Conservation (phyloP, 2,329 filamentous ascomycete genomes). For the Dothiorella sarmentorum region DNA sequence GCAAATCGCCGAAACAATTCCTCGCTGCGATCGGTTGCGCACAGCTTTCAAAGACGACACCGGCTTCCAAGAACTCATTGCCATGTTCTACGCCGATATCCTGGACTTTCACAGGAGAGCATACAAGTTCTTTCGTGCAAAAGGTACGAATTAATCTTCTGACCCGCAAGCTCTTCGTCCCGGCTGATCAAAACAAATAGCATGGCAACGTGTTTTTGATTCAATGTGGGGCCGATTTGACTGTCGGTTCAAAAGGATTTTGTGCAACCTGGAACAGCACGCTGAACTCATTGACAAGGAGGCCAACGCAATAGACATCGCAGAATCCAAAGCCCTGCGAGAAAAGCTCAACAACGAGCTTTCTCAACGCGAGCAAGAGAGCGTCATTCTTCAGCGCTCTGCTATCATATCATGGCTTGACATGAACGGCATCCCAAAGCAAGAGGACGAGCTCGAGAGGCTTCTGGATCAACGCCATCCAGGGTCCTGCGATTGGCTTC, state of each 20-base stretch:
- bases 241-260: not conserved
- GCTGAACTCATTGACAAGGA: not conserved
- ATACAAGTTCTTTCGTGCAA: constrained; percentile 43
- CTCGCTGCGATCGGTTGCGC: not conserved
- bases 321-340: not conserved
- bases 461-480: constrained; percentile 16
- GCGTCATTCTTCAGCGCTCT: not conserved
- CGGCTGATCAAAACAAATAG: not conserved
- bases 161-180: too few relatives aligned
- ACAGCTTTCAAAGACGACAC: not conserved
- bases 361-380: not conserved
- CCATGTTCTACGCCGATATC: constrained; percentile 48
- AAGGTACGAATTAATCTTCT: not conserved
- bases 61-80: constrained; percentile 42
- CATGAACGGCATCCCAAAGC: not conserved
- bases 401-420: not conserved
- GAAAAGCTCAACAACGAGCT: constrained; percentile 34
- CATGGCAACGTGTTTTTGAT: not conserved
- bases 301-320: not conserved
- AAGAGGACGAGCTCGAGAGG: constrained; percentile 19
- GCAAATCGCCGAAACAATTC: not conserved
- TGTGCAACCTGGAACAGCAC: not conserved
- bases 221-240: not conserved
- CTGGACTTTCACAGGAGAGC: constrained; percentile 47
- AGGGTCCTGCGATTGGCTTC: constrained; percentile 21